Evolutionary conservation across 345 rosid genomes (phyloP).

Genomic region (Hypericum perforatum): DNA sequence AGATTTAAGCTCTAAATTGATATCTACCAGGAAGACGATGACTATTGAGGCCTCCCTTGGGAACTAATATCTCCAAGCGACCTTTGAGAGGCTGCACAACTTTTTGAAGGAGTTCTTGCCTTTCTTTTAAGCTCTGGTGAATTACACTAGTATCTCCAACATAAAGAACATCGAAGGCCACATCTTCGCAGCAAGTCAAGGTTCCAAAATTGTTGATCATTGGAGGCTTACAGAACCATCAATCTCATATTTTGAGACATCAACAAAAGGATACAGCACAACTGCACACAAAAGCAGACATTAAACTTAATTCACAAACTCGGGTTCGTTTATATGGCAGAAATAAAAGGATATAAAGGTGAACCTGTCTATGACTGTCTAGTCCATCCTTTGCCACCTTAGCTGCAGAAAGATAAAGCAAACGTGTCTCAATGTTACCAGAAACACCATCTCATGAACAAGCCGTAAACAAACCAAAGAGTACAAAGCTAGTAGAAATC

Average conservation of each 20-base stretch:
- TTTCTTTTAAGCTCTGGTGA: constrained; percentile 87
- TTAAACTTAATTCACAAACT: constrained; percentile 8
- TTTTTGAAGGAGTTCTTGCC: constrained; percentile 66
- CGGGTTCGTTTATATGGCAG: background rate
- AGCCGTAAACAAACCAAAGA: background rate
- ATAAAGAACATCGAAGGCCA: constrained; percentile 91
- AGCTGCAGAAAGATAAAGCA: constrained; percentile 36
- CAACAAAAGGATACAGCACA: constrained; percentile 82
- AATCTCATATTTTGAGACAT: constrained; percentile 2
- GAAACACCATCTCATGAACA: no score
- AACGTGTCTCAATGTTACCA: background rate
- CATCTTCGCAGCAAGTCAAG: constrained; percentile 61
- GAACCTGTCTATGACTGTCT: constrained; percentile 77
- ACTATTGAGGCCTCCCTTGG: constrained; percentile 61
- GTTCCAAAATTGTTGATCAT: constrained; percentile 14
- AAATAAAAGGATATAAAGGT: constrained; percentile 10
- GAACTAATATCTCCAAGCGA: constrained; percentile 72
- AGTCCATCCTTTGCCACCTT: constrained; percentile 91
- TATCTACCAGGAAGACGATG: constrained; percentile 42
- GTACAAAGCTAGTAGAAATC: background rate
- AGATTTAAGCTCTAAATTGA: no score
- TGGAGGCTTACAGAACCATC: no score
- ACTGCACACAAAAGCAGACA: constrained; percentile 44
- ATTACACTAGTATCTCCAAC: constrained; percentile 90
- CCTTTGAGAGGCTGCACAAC: constrained; percentile 78